Base-by-base conservation (phyloP, 441 rosid genomes). In the Adansonia grandidieri region DNA sequence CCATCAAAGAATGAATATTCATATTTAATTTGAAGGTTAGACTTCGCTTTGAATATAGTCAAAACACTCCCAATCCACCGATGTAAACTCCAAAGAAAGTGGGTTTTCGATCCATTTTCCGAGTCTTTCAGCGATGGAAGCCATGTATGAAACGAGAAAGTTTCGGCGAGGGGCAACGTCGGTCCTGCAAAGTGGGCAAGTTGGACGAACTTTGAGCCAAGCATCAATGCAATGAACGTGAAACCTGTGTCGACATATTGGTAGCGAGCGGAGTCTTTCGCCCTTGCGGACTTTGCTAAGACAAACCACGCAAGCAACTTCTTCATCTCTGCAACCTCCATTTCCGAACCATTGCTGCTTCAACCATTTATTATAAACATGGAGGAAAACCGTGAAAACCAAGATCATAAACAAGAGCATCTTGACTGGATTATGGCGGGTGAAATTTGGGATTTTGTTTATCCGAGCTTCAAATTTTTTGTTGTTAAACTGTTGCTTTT, bases 191-290 rank as follows among this genome's bases (percentile, higher is more conserved):
- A 77, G 78, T 19, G 84, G 84, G 76, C 85, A 82, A 8, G 79
- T 80, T 11, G 82, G 64, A 40, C 75, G 79, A 2, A 81, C 53
- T 51, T 19, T 62, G 32, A 86, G 83, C 88, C 88, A 86, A 10
- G 82, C n/a, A n/a, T 82, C 84, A 62, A 86, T 82, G 78, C 86
- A 86, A 4, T 54, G 62, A 19, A 15, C 74, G 28, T 86, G 88
- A 77, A 84, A 84, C 15, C 70, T 65, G 37, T 84, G 86, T 22
- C 58, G 69, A 9, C 87, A 86, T 13, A 47, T 56, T 8, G 85
- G 77, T 1, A 84, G 66, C 24, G 9, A 71, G 47, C 73, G 79
- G 2, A 78, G 50, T 40, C 69, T 78, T 50, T 80, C 81, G 9
- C 58, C 85, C 0, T 6, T 32, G 19, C 44, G 71, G 51, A 86